phyloP scores from a whole-genome alignment of 163 green algal genomes.

The Volvox carteri region DNA sequence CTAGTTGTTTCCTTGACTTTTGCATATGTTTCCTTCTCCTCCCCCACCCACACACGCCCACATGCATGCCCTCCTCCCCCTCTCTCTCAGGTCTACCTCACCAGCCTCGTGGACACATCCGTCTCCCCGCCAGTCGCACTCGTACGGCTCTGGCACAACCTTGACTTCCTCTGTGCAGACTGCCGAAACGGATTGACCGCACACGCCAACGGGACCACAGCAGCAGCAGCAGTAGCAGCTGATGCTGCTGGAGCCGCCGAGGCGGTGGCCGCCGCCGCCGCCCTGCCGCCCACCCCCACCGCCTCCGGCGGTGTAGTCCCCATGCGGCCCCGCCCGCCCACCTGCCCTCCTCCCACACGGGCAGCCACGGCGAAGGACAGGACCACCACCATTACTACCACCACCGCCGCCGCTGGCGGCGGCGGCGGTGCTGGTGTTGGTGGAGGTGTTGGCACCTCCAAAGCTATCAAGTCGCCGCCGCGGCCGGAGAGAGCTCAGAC shows the following conservation, averaged over 20 bases:
- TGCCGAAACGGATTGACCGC: not conserved
- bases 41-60: no score
- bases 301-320: not conserved
- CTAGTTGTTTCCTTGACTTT: no score
- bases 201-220: no score
- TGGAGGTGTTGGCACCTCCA: no score
- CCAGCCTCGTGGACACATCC: not conserved
- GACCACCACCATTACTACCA: no score
- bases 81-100: constrained; percentile 6
- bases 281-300: not conserved
- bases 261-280: not conserved
- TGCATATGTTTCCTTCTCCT: no score
- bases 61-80: no score
- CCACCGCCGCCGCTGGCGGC: no score
- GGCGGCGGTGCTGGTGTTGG: no score
- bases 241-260: not conserved
- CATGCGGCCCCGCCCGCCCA: not conserved
- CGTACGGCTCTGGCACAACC: not conserved
- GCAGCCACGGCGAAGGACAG: no score
- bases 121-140: not conserved
- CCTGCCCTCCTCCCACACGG: not conserved
- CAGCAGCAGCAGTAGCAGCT: not conserved
- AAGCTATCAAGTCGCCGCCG: no score
- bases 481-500: no score
- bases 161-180: not conserved